These are phyloP conservation scores for Heterobasidion occidentale DNA, from an alignment of 1,284 basidiomycete species.

Conservation along the genomic window DNA sequence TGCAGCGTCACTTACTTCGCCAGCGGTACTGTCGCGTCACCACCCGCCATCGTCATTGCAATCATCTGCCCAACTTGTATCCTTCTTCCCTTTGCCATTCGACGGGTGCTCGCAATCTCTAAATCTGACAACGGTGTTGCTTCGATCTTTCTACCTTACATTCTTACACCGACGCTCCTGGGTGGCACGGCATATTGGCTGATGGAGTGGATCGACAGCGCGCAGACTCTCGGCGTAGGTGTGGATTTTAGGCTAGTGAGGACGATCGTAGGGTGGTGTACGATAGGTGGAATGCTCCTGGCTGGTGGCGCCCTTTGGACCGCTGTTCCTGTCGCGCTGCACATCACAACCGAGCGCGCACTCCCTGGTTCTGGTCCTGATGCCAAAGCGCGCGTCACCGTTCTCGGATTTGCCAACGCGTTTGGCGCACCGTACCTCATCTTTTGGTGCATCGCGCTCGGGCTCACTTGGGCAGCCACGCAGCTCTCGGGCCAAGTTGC, in stretches of 20 bases:
- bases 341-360: constrained; percentile 35
- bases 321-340: constrained; percentile 63
- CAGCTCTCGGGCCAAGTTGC: constrained; percentile 83
- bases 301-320: constrained; percentile 63
- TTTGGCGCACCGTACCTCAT: constrained; percentile 85
- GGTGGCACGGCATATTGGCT: constrained; percentile 67
- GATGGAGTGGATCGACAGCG: constrained; percentile 70
- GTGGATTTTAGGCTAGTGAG: constrained; percentile 41
- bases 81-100: constrained; percentile 52
- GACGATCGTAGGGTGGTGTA: constrained; percentile 54
- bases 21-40: constrained; percentile 55
- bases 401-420: constrained; percentile 87
- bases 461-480: constrained; percentile 57
- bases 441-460: constrained; percentile 66
- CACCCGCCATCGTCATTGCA: constrained; percentile 52
- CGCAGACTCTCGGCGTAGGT: constrained; percentile 32
- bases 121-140: constrained; percentile 73
- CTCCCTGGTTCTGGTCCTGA: constrained; percentile 8
- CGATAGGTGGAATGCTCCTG: constrained; percentile 43
- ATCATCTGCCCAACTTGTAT: constrained; percentile 48
- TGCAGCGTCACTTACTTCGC: constrained; percentile 86
- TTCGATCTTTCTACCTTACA: constrained; percentile 48
- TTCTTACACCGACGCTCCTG: constrained; percentile 52
- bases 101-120: constrained; percentile 54
- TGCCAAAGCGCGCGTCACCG: constrained; percentile 43